Percentiles rank a stretch among this genome's conserved stretches.
These are phyloP conservation scores for Hypoxylon rickii DNA, from an alignment of 495 filamentous ascomycete species.

Conservation along the genomic window DNA sequence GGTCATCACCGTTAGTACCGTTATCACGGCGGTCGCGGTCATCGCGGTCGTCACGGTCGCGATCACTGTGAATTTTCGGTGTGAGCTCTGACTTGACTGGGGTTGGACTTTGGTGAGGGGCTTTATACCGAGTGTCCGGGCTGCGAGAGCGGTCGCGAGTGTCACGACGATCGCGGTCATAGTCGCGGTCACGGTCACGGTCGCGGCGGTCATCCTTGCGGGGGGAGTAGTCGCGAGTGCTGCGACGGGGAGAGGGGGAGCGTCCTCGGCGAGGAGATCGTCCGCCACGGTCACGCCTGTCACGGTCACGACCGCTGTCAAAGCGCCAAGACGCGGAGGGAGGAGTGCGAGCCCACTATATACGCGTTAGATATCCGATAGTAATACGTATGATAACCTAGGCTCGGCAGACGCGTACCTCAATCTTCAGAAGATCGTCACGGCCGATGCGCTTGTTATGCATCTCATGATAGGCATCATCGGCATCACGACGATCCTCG, in stretches of 20 bases:
- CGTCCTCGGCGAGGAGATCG: slow-evolving; percentile 80
- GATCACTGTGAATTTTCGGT: slow-evolving; percentile 45
- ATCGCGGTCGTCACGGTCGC: slow-evolving; percentile 63
- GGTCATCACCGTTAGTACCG: slow-evolving; percentile 77
- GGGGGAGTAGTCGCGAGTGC: slow-evolving; percentile 83
- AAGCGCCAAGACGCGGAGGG: slow-evolving; percentile 99
- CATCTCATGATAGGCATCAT: slow-evolving; percentile 99
- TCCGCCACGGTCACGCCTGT: slow-evolving; percentile 64
- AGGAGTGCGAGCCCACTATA: slow-evolving; percentile 95
- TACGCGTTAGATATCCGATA: slow-evolving; percentile 28
- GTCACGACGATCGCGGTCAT: slow-evolving; percentile 76
- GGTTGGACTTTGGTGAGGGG: slow-evolving; percentile 6
- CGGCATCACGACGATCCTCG: slow-evolving; percentile 96
- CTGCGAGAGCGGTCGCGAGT: slow-evolving; percentile 74
- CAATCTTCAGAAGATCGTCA: slow-evolving; percentile 96
- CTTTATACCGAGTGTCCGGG: slow-evolving; percentile 69
- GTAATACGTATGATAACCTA: not conserved
- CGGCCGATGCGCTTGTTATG: slow-evolving; percentile 98
- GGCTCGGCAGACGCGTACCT: slow-evolving; percentile 61
- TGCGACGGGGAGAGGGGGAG: slow-evolving; percentile 75
- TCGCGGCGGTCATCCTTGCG: slow-evolving; percentile 89
- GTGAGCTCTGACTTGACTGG: slow-evolving; percentile 9
- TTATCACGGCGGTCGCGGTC: slow-evolving; percentile 63
- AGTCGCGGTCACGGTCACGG: slow-evolving; percentile 78
- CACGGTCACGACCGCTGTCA: slow-evolving; percentile 82